Base-by-base conservation (phyloP, 345 rosid genomes). In the Sisymbrium altissimum region DNA sequence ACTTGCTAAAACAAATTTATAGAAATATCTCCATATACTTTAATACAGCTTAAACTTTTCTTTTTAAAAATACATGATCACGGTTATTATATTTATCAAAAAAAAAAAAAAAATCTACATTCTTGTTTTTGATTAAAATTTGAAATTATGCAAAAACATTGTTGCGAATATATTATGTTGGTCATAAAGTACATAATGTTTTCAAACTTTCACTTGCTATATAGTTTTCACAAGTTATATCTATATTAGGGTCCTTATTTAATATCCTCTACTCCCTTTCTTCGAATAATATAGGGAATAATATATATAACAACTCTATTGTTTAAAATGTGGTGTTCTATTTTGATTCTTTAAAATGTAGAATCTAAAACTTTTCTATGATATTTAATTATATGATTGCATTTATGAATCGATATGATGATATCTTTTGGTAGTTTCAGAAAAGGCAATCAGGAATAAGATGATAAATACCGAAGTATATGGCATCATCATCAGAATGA, bases 341-440 rank as follows among this genome's bases (percentile, higher is more conserved):
- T 39, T 38, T 50, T 67, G 68, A 50, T 75, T 40, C 45, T 60
- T 32, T 19, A 49, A 49, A 59, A 52, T 46, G 36, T n/a, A 12
- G 39, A 75, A 59, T 67, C 68, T 75, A 32, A 68, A 33, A 14
- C 36, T 30, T 27, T 33, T 68, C 3, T 35, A 41, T 74, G 45
- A 53, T 59, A 41, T 39, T 27, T 44, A 40, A 36, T 15, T 60
- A 60, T 41, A 60, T 68, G 79, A 69, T 69, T 76, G 75, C 75
- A 69, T 75, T 57, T 39, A 71, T 77, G 72, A 77, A 40, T 49
- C 71, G 80, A 71, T 71, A 70, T 77, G 72, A 70, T 77, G 72
- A 71, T 64, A 71, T 77, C 63, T 71, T 70, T 48, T 71, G 72
- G 72, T 77, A 64, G 76, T 71, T 77, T 57, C 63, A 77, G 61